Conservation (phyloP, 2,329 filamentous ascomycete genomes). For the Myriosclerotinia curreyana region DNA sequence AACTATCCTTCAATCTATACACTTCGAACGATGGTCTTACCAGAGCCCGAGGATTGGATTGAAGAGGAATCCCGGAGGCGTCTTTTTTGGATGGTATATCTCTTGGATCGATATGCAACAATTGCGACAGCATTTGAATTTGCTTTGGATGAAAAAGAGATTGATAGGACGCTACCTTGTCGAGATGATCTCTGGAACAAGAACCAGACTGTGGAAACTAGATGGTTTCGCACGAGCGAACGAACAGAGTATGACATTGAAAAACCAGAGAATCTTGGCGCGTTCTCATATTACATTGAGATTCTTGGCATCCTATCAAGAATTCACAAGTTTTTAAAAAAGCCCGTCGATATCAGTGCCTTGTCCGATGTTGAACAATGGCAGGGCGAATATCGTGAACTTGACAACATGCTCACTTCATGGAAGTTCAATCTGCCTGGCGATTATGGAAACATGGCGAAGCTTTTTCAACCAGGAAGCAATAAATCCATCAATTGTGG, state of each 20-base stretch:
- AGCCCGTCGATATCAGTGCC: conserved; percentile 83
- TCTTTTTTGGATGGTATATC: conserved; percentile 91
- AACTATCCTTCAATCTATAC: conserved; percentile 86
- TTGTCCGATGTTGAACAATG: conserved; percentile 82
- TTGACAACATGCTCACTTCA: conserved; percentile 73
- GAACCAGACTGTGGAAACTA: conserved; percentile 79
- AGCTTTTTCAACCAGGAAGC: conserved; percentile 67
- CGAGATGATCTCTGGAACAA: conserved; percentile 82
- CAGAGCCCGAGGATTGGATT: conserved; percentile 79
- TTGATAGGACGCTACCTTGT: conserved; percentile 82
- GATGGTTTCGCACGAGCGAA: conserved; percentile 65
- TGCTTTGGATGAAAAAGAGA: conserved; percentile 82
- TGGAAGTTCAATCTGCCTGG: conserved; percentile 83
- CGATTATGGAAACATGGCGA: conserved; percentile 81
- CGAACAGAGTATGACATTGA: conserved; percentile 61
- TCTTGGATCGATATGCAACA: conserved; percentile 86
- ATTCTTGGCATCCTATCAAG: conserved; percentile 82
- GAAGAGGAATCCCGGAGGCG: conserved; percentile 84
- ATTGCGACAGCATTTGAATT: conserved; percentile 92
- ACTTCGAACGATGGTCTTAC: conserved; percentile 76
- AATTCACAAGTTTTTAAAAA: conserved; percentile 85
- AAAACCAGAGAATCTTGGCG: conserved; percentile 76
- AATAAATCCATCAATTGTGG: conserved; percentile 72
- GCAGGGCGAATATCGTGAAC: conserved; percentile 81
- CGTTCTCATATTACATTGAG: conserved; percentile 88